phyloP scores from a whole-genome alignment of 2,329 filamentous ascomycete genomes.

The Cordyceps fumosorosea region DNA sequence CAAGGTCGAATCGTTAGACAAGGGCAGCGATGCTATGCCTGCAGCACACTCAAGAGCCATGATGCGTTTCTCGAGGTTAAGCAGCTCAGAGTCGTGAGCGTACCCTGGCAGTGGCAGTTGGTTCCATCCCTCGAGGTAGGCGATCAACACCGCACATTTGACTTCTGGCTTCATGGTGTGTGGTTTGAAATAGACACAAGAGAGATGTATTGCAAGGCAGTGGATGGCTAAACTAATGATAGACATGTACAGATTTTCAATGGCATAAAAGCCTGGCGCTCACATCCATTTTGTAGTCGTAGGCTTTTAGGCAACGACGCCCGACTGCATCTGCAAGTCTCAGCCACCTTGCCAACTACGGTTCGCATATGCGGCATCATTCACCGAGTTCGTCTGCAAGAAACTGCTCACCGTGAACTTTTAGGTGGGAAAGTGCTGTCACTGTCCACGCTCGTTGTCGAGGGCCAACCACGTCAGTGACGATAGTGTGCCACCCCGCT shows the following conservation, averaged over 20 bases:
- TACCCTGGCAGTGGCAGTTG: neutral
- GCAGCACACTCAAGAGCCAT: neutral
- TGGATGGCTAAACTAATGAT: too few species aligned
- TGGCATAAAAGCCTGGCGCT: too few species aligned
- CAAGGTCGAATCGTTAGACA: neutral
- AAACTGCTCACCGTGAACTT: neutral
- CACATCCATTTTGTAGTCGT: too few species aligned
- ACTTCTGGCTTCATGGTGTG: neutral
- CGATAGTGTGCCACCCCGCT: too few species aligned
- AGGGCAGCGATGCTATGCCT: neutral
- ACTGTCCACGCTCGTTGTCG: neutral
- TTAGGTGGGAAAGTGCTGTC: neutral
- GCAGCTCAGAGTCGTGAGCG: neutral
- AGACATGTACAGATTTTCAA: too few species aligned
- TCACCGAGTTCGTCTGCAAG: neutral
- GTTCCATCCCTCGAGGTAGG: neutral
- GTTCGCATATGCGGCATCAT: neutral
- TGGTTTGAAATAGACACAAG: too few species aligned
- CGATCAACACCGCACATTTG: neutral
- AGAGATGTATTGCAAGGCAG: too few species aligned
- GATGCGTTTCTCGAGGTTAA: neutral
- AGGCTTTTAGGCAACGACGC: neutral
- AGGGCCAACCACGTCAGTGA: neutral
- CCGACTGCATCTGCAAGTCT: neutral
- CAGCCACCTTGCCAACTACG: neutral